Conservation (phyloP, 768 basidiomycete species). For the Mycena haematopus region DNA sequence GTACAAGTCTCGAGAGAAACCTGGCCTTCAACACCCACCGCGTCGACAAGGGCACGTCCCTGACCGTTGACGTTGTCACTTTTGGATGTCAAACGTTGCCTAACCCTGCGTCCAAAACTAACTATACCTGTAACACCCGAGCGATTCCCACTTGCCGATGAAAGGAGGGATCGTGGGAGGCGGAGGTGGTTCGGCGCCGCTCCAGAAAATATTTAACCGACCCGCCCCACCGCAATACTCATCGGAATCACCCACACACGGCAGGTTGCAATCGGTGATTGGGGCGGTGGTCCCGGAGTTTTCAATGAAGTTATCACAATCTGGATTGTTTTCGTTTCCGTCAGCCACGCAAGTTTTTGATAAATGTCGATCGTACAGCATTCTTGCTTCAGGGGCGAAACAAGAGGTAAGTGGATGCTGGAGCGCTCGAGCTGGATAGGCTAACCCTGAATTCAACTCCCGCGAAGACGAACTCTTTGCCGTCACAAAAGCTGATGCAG, state of each 20-base stretch:
- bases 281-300: conserved; percentile 53
- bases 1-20: conserved; percentile 66
- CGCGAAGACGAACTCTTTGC: conserved; percentile 62
- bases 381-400: conserved; percentile 38
- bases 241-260: conserved; percentile 62
- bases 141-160: conserved; percentile 68
- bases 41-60: conserved; percentile 44
- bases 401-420: conserved; percentile 30
- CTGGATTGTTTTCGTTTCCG: conserved; percentile 42
- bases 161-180: conserved; percentile 58
- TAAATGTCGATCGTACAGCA: conserved; percentile 54
- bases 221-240: conserved; percentile 68
- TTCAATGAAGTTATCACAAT: conserved; percentile 65
- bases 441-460: conserved; percentile 65
- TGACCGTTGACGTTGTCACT: conserved; percentile 52
- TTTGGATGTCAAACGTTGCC: conserved; percentile 37
- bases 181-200: conserved; percentile 60
- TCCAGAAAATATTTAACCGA: conserved; percentile 70
- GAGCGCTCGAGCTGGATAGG: conserved; percentile 2
- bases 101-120: no score
- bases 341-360: conserved; percentile 13
- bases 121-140: conserved; percentile 87
- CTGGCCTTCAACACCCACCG: conserved; percentile 42
- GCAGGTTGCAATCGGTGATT: conserved; percentile 61
- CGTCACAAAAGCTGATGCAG: conserved; percentile 55